Evolutionary conservation across 305 asterid genomes (phyloP).

Genomic region (Petunia hybrid): DNA sequence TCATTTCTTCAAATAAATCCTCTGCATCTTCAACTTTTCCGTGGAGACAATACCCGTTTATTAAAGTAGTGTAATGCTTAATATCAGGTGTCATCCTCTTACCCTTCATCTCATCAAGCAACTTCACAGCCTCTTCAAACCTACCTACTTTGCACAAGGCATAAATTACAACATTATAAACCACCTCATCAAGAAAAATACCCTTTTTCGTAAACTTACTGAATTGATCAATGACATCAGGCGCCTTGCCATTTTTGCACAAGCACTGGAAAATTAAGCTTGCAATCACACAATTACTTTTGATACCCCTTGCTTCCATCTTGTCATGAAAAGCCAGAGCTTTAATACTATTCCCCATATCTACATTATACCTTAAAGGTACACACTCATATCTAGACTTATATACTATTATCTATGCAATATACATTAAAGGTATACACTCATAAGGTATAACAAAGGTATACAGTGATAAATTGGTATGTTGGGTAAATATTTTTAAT

Average conservation of each 20-base stretch:
- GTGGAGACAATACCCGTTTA: slow-evolving; percentile 59
- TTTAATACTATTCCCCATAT: slow-evolving; percentile 52
- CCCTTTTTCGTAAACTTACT: slow-evolving; percentile 51
- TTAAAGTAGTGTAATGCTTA: slow-evolving; percentile 80
- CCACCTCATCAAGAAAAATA: slow-evolving; percentile 65
- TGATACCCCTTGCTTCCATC: slow-evolving; percentile 70
- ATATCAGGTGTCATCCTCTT: slow-evolving; percentile 65
- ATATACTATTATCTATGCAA: too few relatives aligned
- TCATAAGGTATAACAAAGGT: too few relatives aligned
- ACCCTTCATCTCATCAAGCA: slow-evolving; percentile 75
- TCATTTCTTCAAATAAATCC: slow-evolving; percentile 63
- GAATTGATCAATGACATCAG: slow-evolving; percentile 59
- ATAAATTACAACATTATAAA: slow-evolving; percentile 66
- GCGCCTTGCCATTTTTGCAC: slow-evolving; percentile 62
- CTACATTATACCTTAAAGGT: neutral
- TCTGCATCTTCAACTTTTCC: slow-evolving; percentile 60
- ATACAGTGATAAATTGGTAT: too few relatives aligned
- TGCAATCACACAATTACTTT: slow-evolving; percentile 62
- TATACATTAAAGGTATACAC: too few relatives aligned
- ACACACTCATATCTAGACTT: too few relatives aligned
- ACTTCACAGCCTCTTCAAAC: slow-evolving; percentile 60
- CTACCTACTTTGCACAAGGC: slow-evolving; percentile 73
- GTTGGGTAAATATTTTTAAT: too few relatives aligned
- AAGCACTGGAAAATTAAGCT: slow-evolving; percentile 75
- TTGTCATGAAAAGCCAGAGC: slow-evolving; percentile 56